phyloP scores from a whole-genome alignment of 805 yeast species.

The Hanseniaspora mollemarum region DNA sequence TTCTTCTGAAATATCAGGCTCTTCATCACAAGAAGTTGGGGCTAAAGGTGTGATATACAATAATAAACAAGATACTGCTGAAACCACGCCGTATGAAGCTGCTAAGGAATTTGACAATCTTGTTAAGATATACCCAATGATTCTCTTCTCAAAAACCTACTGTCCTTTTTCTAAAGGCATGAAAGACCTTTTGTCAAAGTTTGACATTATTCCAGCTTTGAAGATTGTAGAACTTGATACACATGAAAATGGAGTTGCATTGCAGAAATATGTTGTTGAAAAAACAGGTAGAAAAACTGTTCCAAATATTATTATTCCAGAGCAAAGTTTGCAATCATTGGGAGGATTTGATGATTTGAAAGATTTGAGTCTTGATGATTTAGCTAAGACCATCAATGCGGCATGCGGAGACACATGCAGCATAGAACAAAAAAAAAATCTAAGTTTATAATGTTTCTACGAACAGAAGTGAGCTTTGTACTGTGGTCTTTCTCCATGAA shows the following conservation, averaged over 20 bases:
- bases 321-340: conserved; percentile 48
- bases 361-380: conserved; percentile 40
- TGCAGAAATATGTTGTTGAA: conserved; percentile 60
- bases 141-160: conserved; percentile 41
- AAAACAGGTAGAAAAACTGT: conserved; percentile 75
- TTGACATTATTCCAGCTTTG: conserved; percentile 62
- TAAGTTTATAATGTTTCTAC: too few species aligned
- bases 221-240: conserved; percentile 69
- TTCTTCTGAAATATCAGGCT: not conserved
- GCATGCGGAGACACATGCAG: conserved; percentile 29
- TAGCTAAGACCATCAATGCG: conserved; percentile 39
- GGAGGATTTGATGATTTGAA: conserved; percentile 86
- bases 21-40: not conserved
- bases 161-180: conserved; percentile 72
- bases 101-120: conserved; percentile 47
- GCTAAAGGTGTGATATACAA: conserved; percentile 9
- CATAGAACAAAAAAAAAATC: not conserved
- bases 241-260: conserved; percentile 60
- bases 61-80: not conserved
- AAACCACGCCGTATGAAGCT: conserved; percentile 34
- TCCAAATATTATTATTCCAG: conserved; percentile 63
- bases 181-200: conserved; percentile 49
- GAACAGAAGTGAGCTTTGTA: too few species aligned
- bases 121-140: conserved; percentile 46
- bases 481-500: too few species aligned